A percentile compares a stretch with the other conserved stretches of the same genome.
phyloP scores from a whole-genome alignment of 805 yeast species.

The Teunomyces pallodes region DNA sequence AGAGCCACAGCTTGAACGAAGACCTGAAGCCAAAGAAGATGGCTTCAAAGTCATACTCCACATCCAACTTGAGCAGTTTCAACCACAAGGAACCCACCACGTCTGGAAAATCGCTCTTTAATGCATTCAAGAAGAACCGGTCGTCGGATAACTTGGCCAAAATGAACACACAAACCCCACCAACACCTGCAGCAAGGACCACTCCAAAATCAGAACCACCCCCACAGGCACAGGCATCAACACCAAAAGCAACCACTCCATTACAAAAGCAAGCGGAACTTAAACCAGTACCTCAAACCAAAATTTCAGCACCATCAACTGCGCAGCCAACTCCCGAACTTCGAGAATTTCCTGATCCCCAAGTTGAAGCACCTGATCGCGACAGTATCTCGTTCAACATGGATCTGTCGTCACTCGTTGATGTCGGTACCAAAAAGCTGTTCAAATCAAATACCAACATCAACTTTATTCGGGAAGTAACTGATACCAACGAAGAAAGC shows the following conservation, averaged over 20 bases:
- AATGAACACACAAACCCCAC: background rate
- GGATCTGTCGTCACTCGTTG: background rate
- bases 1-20: slow-evolving; percentile 22
- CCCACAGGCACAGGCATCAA: background rate
- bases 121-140: slow-evolving; percentile 22
- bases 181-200: background rate
- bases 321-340: background rate
- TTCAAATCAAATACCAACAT: slow-evolving; percentile 16
- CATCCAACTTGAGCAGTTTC: slow-evolving; percentile 23
- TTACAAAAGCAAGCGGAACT: background rate
- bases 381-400: background rate
- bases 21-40: slow-evolving; percentile 10
- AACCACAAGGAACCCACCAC: background rate
- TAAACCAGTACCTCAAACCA: background rate
- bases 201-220: background rate
- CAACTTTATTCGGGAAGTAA: slow-evolving; percentile 30
- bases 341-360: background rate
- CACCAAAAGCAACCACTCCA: background rate
- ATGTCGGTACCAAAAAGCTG: slow-evolving; percentile 5
- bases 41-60: slow-evolving; percentile 27
- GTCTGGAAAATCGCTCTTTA: slow-evolving; percentile 11
- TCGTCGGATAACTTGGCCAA: slow-evolving; percentile 15
- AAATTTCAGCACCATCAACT: background rate
- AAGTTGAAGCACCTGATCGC: background rate
- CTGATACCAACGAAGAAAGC: slow-evolving; percentile 12